A percentile compares a stretch with the other conserved stretches of the same genome.
phyloP scores from a whole-genome alignment of 805 yeast genomes.

The Millerozyma miso region DNA sequence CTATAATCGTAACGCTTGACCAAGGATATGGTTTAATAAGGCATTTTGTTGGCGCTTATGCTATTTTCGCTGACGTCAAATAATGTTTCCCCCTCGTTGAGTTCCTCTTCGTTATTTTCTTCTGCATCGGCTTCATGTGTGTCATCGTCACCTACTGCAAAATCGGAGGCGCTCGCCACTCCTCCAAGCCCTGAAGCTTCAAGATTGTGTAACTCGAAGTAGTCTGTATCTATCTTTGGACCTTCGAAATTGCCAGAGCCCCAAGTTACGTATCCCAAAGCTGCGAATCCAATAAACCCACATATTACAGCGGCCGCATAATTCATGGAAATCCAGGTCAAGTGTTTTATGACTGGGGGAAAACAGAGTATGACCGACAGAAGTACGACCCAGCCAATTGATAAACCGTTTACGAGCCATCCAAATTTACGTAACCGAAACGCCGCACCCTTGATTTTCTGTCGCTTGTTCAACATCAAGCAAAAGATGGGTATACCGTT shows the following conservation, averaged over 20 bases:
- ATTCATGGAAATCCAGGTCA: conserved; percentile 46
- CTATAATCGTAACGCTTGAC: neutral
- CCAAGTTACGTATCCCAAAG: conserved; percentile 55
- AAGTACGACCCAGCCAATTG: conserved; percentile 57
- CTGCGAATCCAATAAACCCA: conserved; percentile 43
- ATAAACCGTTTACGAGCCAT: conserved; percentile 55
- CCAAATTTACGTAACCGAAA: conserved; percentile 62
- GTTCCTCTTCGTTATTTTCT: conserved; percentile 7
- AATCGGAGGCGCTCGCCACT: conserved; percentile 6
- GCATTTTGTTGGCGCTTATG: neutral
- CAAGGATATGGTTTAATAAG: neutral
- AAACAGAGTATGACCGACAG: conserved; percentile 61
- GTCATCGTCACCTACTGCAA: conserved; percentile 14
- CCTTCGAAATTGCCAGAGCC: conserved; percentile 61
- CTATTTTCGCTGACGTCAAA: neutral
- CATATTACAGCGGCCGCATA: conserved; percentile 64
- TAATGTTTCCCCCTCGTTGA: neutral
- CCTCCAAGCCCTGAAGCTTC: conserved; percentile 16
- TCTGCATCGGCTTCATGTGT: conserved; percentile 11
- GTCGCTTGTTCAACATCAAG: conserved; percentile 55
- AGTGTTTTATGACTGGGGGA: conserved; percentile 55
- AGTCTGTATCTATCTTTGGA: conserved; percentile 50
- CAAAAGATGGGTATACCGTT: conserved; percentile 71
- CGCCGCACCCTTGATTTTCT: conserved; percentile 62
- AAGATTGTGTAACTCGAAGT: conserved; percentile 33